These are phyloP conservation scores for Pseudoperonospora humuli DNA, from an alignment of 352 stramenopile species.

Conservation along the genomic window DNA sequence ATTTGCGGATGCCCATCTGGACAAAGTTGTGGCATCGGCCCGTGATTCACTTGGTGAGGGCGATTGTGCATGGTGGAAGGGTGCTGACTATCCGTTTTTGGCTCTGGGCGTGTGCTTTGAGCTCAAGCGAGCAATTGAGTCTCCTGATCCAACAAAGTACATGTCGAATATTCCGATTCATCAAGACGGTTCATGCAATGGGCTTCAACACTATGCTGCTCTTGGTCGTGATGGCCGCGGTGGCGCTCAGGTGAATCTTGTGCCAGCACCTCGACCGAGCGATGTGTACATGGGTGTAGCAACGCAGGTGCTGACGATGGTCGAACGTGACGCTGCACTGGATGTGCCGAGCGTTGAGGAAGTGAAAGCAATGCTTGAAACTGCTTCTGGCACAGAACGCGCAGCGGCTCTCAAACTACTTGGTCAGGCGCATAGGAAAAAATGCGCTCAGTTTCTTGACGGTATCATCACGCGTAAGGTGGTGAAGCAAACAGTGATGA, in stretches of 20 bases:
- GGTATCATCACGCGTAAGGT: slow-evolving; percentile 90
- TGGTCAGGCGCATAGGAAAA: slow-evolving; percentile 46
- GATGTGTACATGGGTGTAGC: slow-evolving; percentile 98
- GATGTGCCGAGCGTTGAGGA: slow-evolving; percentile 39
- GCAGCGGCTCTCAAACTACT: slow-evolving; percentile 5
- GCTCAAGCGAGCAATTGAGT: slow-evolving; percentile 89
- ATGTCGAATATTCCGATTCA: slow-evolving; percentile 95
- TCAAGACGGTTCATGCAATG: slow-evolving; percentile 98
- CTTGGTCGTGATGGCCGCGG: slow-evolving; percentile 92
- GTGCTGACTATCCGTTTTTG: slow-evolving; percentile 97
- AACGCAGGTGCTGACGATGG: slow-evolving; percentile 68
- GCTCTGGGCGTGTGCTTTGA: slow-evolving; percentile 96
- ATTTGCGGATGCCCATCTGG: slow-evolving; percentile 92
- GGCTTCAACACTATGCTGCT: slow-evolving; percentile 99
- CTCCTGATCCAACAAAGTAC: slow-evolving; percentile 91
- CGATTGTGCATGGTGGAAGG: slow-evolving; percentile 90
- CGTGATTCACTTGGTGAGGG: slow-evolving; percentile 84
- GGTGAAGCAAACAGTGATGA: slow-evolving; percentile 99
- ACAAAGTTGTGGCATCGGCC: slow-evolving; percentile 90
- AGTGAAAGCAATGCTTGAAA: slow-evolving; percentile 16
- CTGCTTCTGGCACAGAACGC: neutral
- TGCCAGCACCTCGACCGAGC: slow-evolving; percentile 88
- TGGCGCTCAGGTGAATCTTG: slow-evolving; percentile 96
- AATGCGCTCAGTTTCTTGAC: slow-evolving; percentile 58
- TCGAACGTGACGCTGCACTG: slow-evolving; percentile 56